Evolutionary conservation across 768 basidiomycete species (phyloP), one percentile per base, ranked within the genome.

Genomic region (Phanerochaete sordida): DNA sequence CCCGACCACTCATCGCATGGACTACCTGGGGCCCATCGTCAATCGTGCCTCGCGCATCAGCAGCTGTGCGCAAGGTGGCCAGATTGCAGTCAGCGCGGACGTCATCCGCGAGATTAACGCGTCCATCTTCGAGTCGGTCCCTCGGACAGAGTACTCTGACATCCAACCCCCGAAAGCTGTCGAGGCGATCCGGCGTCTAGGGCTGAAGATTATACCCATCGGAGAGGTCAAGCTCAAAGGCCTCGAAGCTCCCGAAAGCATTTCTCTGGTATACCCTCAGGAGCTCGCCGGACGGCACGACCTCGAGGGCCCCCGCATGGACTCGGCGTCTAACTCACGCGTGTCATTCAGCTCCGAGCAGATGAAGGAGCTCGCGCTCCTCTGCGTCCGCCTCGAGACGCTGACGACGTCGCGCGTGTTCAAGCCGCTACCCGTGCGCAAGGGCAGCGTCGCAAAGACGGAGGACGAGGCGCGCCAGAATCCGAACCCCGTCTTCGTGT

Each of bases 1-100:
- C 73, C 68, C 64, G 1, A 65, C 66, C 33, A 68, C 69, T 3
- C 79, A 86, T 60, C 89, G 97, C 47, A 98, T 99, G 97, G 96
- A 98, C 72, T 98, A 98, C 74, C 92, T 96, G 67, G 95, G 95
- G 0, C 88, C 94, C 1, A 93, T 97, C 85, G 93, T 96, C 65
- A 98, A 98, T 73, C 90, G 95, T 31, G 82, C 95, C 0, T 49
- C 48, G 11, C 84, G 96, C 43, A 91, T 99, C 67, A 84, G 79
- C 61, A 85, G 87, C 23, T 83, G 78, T 59, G 95, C 97, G 0
- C 84, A 85, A 9, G 97, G 97, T 7, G 97, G 97, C 0, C 93
- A 98, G 72, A 92, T 98, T 69, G 88, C 91, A 84, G 89, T 91
- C 68, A 94, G 91, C 68, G 82, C 86, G 2, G 94, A 97, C 59